Conservation (phyloP, 1,284 basidiomycete genomes). For the Leccinum solheimii region DNA sequence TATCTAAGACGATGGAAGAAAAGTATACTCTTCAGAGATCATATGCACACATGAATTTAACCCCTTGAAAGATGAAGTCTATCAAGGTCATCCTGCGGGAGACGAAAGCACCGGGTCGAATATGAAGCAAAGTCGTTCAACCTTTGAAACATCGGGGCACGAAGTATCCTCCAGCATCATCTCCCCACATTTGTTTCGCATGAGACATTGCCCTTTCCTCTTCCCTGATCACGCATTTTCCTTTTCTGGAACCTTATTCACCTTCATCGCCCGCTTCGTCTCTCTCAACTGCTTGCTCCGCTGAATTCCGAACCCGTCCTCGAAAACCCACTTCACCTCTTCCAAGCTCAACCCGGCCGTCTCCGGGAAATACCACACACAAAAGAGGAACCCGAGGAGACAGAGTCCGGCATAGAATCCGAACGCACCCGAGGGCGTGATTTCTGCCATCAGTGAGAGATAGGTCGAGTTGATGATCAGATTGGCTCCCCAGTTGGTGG, state of each 20-base stretch:
- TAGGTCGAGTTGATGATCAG: slow-evolving; percentile 79
- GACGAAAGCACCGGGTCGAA: too few relatives aligned
- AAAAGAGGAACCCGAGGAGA: slow-evolving; percentile 69
- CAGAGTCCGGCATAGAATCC: slow-evolving; percentile 80
- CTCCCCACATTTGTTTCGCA: neutral
- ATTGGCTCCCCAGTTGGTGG: slow-evolving; percentile 81
- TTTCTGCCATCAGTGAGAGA: slow-evolving; percentile 73
- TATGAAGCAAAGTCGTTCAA: too few relatives aligned
- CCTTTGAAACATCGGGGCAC: neutral
- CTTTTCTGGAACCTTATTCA: neutral
- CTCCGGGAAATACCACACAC: slow-evolving; percentile 73
- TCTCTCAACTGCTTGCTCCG: slow-evolving; percentile 45
- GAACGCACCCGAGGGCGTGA: slow-evolving; percentile 79
- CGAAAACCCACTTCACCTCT: slow-evolving; percentile 67
- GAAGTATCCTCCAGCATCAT: neutral
- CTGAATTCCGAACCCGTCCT: slow-evolving; percentile 56
- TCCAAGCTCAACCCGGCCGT: slow-evolving; percentile 76
- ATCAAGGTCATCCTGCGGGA: neutral
- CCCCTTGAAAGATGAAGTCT: neutral
- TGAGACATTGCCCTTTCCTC: neutral
- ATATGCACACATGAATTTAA: too few relatives aligned
- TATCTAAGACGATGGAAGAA: too few relatives aligned
- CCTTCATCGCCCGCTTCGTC: slow-evolving; percentile 18
- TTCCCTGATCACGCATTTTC: neutral
- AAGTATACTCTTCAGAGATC: too few relatives aligned